phyloP scores from a whole-genome alignment of 1,139 yeast species.

The Taiozyma onychis region DNA sequence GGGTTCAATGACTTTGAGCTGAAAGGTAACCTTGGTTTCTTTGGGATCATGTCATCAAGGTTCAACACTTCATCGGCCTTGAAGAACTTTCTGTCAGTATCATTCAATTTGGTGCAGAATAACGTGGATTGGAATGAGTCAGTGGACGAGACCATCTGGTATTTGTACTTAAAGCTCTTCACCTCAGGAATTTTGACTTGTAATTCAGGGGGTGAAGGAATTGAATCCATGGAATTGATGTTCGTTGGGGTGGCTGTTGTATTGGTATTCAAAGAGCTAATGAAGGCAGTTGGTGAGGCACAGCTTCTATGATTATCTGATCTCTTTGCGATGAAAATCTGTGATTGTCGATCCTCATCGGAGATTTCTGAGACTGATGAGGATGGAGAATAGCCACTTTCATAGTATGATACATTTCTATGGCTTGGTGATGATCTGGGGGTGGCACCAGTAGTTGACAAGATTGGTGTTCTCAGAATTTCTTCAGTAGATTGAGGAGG shows the following conservation, averaged over 20 bases:
- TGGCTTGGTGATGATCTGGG: conserved; percentile 10
- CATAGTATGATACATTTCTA: conserved; percentile 1
- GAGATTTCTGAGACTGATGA: conserved; percentile 21
- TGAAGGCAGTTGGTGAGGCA: conserved; percentile 12
- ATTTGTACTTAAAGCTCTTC: conserved; percentile 40
- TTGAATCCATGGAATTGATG: conserved; percentile 18
- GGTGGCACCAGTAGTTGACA: conserved; percentile 1
- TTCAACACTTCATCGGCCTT: conserved; percentile 5
- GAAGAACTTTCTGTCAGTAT: conserved; percentile 5
- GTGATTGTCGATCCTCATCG: conserved; percentile 13
- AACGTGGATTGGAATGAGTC: conserved; percentile 30
- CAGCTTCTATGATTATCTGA: conserved; percentile 5
- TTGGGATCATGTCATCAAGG: conserved; percentile 7
- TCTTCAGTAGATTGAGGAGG: conserved; percentile 1
- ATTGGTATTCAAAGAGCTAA: conserved; percentile 5
- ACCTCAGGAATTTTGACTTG: conserved; percentile 42
- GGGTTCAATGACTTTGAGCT: not conserved
- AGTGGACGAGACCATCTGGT: conserved; percentile 42
- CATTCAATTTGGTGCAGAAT: conserved; percentile 29
- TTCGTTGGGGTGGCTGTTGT: not conserved
- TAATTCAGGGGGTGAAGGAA: conserved; percentile 42
- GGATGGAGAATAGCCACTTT: conserved; percentile 13
- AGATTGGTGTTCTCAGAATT: conserved; percentile 1
- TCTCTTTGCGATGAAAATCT: not conserved
- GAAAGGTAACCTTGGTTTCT: conserved; percentile 17